Conservation (phyloP, 495 filamentous ascomycete genomes). For the Penicillium verhagenii region DNA sequence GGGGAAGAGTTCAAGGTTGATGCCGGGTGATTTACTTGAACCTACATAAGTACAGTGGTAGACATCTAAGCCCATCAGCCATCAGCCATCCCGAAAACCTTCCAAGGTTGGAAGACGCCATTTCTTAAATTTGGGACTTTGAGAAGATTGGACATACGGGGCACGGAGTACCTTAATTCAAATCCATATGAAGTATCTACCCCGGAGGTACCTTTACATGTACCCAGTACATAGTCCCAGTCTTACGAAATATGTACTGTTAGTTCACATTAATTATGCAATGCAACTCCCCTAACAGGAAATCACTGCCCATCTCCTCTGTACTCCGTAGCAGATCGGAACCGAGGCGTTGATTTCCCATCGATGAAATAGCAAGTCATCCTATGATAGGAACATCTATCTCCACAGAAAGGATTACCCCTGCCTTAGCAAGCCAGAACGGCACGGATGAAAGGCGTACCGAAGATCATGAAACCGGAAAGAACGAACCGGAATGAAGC, state of each 20-base stretch:
- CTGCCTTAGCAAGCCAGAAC: slow-evolving; percentile 19
- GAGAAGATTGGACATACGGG: too few species aligned
- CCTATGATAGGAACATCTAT: slow-evolving; percentile 11
- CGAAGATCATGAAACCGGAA: slow-evolving; percentile 19
- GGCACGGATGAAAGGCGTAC: slow-evolving; percentile 4
- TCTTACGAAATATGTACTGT: too few species aligned
- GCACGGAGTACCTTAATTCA: too few species aligned
- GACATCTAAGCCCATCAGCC: too few species aligned
- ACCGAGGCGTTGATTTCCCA: background rate
- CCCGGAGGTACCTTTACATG: background rate
- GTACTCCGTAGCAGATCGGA: background rate
- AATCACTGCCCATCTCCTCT: background rate
- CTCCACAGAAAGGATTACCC: slow-evolving; percentile 15
- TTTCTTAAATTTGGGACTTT: background rate
- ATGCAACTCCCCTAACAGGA: background rate
- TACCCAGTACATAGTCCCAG: too few species aligned
- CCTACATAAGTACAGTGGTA: too few species aligned
- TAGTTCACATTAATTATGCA: slow-evolving; percentile 4
- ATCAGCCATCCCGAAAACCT: background rate
- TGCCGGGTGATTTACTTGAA: too few species aligned
- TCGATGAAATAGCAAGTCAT: slow-evolving; percentile 1
- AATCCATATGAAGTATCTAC: background rate
- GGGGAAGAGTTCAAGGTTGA: too few species aligned
- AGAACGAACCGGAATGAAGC: slow-evolving; percentile 9
- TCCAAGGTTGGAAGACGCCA: background rate